These are phyloP conservation scores for Nepenthes alata DNA, from an alignment of 179 eudicot genomes.

Conservation along the genomic window DNA sequence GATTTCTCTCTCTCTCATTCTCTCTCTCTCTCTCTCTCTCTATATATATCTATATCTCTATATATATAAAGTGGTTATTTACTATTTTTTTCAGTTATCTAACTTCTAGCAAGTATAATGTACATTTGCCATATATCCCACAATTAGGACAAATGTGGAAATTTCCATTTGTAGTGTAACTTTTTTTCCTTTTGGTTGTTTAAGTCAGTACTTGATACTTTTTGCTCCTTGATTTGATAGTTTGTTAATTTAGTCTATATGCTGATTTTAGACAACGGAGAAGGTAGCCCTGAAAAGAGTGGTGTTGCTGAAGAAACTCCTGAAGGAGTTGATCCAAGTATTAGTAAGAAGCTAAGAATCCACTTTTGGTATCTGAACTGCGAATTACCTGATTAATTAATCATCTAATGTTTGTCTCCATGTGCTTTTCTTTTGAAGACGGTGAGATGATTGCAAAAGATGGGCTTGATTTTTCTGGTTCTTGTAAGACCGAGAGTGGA, in stretches of 20 bases:
- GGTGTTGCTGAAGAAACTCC: conserved; percentile 13
- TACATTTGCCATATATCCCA: too few species aligned
- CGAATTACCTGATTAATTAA: neutral
- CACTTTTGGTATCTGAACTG: neutral
- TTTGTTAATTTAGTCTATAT: neutral
- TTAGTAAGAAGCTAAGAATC: neutral
- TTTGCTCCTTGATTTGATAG: too few species aligned
- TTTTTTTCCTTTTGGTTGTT: too few species aligned
- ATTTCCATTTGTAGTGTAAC: too few species aligned
- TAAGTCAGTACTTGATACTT: too few species aligned
- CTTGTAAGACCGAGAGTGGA: conserved; percentile 16
- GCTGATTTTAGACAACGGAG: conserved; percentile 29
- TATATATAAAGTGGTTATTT: too few species aligned
- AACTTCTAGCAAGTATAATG: too few species aligned
- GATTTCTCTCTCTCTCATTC: neutral
- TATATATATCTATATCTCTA: too few species aligned
- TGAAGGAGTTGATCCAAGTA: conserved; percentile 15
- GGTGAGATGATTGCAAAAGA: conserved; percentile 29
- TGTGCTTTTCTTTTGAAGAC: neutral
- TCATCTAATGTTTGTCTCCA: neutral
- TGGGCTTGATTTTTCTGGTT: conserved; percentile 20
- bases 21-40: too few species aligned
- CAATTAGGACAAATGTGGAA: too few species aligned
- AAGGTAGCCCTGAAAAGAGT: conserved; percentile 26
- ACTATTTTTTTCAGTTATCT: too few species aligned